Evolutionary conservation across 2,329 filamentous ascomycete species (phyloP).

Genomic region (Arthrobotrys megalospora): DNA sequence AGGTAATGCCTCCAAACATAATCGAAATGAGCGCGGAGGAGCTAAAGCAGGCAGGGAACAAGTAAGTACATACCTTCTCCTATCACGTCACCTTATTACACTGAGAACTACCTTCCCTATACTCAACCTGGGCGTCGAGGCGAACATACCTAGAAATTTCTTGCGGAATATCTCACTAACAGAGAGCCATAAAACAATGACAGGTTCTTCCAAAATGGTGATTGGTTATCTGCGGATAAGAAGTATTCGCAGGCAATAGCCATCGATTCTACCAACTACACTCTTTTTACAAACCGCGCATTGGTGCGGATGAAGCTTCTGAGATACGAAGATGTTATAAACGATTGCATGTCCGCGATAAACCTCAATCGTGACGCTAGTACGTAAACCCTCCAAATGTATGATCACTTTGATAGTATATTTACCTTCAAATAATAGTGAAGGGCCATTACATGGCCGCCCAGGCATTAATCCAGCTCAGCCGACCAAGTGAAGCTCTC

Average conservation of each 20-base stretch:
- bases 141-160: too few species aligned
- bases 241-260: constrained; percentile 80
- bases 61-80: constrained; percentile 54
- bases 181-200: constrained; percentile 72
- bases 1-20: constrained; percentile 38
- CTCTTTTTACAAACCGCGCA: constrained; percentile 90
- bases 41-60: constrained; percentile 62
- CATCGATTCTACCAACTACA: constrained; percentile 79
- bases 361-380: constrained; percentile 74
- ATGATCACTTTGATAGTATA: neutral
- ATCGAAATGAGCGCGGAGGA: constrained; percentile 62
- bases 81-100: neutral
- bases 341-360: constrained; percentile 83
- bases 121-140: too few species aligned
- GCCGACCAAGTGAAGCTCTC: constrained; percentile 81
- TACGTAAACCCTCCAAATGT: constrained; percentile 65
- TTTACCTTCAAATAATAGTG: constrained; percentile 26
- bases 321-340: constrained; percentile 80
- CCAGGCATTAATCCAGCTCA: constrained; percentile 83
- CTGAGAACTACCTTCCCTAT: too few species aligned
- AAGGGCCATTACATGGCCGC: constrained; percentile 59
- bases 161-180: neutral
- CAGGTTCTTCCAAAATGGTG: constrained; percentile 75
- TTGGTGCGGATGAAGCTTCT: constrained; percentile 83
- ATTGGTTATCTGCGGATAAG: constrained; percentile 77